Base-by-base conservation (phyloP, 164 flowering plant species). In the Umbilicus rupestris region DNA sequence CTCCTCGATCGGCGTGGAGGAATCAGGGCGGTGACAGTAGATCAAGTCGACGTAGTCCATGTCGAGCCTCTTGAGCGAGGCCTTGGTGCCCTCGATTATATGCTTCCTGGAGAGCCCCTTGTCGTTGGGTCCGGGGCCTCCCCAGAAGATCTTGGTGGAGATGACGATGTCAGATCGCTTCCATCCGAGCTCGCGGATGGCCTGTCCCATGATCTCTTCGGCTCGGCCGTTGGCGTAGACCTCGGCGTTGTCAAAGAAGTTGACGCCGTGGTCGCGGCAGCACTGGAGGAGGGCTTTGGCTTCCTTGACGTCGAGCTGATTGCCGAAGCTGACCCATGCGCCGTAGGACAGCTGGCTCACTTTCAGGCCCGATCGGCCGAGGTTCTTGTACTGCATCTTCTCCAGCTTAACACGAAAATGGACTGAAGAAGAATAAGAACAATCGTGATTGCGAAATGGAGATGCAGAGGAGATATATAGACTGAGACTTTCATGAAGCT, bases 121-220 rank as follows among this genome's bases (percentile, higher is more conserved):
- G 71, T 92, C 97, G 69, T 95, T 92, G 7, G 97, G 96, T 7
- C 96, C 96, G 0, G 85, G 72, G 0, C 99, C 97, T 0, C 99
- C 97, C 97, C 99, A 95, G 76, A 95, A 95, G 83, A 95, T 84
- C 89, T 95, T 95, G 70, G 99, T 95, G 71, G 99, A 88, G 22
- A 95, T 72, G 39, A 95, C 98, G 22, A 92, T 68, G 65, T 95
- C 99, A 20, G 98, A 92, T 24, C 99, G 76, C 72, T 82, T 83
- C 98, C 99, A 95, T 0, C 99, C 97, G 9, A 95, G 90, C 78
- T 95, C 98, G 1, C 96, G 81, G 22, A 95, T 84, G 17, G 98
- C 98, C 70, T 95, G 98, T 1, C 99, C 99, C 98, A 95, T 92
- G 83, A 95, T 95, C 78, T 95, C 99, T 78, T 92, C 98, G n/a